Conservation (phyloP, 768 basidiomycete genomes). For the Suillus paluster region DNA sequence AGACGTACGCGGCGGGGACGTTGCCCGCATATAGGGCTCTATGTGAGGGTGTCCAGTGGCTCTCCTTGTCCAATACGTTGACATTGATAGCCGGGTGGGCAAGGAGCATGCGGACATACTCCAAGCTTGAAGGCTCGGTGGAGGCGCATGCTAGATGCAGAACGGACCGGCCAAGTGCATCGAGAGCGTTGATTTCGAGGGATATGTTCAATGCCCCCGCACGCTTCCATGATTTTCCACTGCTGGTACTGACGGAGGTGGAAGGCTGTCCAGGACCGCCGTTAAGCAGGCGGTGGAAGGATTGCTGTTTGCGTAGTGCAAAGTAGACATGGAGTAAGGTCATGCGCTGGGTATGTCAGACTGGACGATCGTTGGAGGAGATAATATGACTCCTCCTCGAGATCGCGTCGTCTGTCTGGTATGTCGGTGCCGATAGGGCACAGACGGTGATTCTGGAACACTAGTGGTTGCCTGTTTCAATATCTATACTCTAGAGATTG, state of each 20-base stretch:
- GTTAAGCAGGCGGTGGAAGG: conserved; percentile 73
- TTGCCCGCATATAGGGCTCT: conserved; percentile 84
- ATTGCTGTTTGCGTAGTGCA: conserved; percentile 69
- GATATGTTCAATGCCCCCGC: conserved; percentile 41
- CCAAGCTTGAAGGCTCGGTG: conserved; percentile 61
- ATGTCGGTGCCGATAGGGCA: background rate
- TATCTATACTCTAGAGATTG: background rate
- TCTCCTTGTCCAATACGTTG: conserved; percentile 82
- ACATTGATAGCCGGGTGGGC: conserved; percentile 76
- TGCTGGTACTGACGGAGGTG: conserved; percentile 46
- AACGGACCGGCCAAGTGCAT: conserved; percentile 74
- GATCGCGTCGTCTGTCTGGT: background rate
- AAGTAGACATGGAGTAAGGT: conserved; percentile 83
- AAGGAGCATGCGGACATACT: conserved; percentile 79
- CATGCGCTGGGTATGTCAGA: conserved; percentile 45
- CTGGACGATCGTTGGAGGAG: conserved; percentile 24
- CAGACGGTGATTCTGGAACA: background rate
- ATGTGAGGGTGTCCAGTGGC: conserved; percentile 91
- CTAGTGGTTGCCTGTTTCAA: too few relatives aligned
- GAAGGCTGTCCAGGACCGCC: conserved; percentile 22
- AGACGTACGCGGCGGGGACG: conserved; percentile 64
- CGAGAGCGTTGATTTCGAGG: conserved; percentile 71
- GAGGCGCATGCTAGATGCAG: conserved; percentile 82
- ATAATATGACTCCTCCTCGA: conserved; percentile 25
- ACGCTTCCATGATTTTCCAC: conserved; percentile 62